Evolutionary conservation across 345 rosid species (phyloP), one percentile per base, ranked within the genome.

Genomic region (Heritiera fomes): DNA sequence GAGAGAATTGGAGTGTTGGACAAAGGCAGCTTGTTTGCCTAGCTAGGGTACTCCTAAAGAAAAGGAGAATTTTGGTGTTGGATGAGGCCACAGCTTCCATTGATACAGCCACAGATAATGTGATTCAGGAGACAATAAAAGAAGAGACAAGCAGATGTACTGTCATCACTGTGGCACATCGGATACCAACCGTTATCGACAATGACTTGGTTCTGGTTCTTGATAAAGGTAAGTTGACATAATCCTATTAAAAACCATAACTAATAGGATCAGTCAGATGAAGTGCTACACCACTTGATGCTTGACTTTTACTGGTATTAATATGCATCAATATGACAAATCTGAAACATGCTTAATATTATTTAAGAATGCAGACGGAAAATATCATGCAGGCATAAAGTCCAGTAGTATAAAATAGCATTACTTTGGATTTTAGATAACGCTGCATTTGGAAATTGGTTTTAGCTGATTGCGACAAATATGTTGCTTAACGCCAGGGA

Each of bases 31-130:
- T 95, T 56, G 86, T 91, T 68, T 93, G 98, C 83, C 88, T 95
- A 20, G 93, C 92, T 4, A 87, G 98, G 80, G 95, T 87, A 20
- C 85, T 93, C 12, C 83, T 94, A 55, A 90, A 92, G 84, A 88
- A 85, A 81, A 85, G 89, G 65, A 91, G 88, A 82, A 88, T 94
- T 50, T 81, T 92, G 55, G 97, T 94, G 10, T 84, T 94, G 67
- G 95, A 92, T 65, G 97, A 94, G 78, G 97, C 98, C 63, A 92
- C 98, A 15, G 97, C 98, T 61, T 93, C 98, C 40, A 89, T 94
- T 67, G 98, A 94, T 62, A 90, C 94, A 68, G 94, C 90, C 53
- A 92, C 95, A 3, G 97, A 95, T 76, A 94, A 91, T 66, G 76
- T 89, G 62, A 91, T 95, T 79, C 98, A 93, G 83, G 80, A 84